These are phyloP conservation scores for Torrubiella hemipterigena DNA, from an alignment of 2,329 filamentous ascomycete species.

Conservation along the genomic window DNA sequence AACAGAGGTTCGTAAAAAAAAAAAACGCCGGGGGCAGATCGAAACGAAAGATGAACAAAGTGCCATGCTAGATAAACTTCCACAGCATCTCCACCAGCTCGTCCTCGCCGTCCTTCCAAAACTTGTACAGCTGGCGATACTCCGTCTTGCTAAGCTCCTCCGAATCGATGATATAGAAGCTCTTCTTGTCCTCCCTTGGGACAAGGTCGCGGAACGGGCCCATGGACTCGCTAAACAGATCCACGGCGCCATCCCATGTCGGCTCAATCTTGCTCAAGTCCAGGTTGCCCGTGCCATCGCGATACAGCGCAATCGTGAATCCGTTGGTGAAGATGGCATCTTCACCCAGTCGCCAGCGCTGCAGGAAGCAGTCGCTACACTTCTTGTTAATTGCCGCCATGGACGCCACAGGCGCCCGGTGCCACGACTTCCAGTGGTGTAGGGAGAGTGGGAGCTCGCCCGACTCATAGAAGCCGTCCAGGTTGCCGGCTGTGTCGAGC, in stretches of 20 bases:
- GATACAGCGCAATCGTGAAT: conserved; percentile 42
- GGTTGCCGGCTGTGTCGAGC: conserved; percentile 41
- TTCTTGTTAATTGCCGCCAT: conserved; percentile 35
- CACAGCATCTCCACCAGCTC: too few relatives aligned
- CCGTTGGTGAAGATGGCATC: conserved; percentile 45
- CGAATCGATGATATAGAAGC: conserved; percentile 3
- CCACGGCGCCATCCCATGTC: too few relatives aligned
- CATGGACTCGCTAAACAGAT: not conserved
- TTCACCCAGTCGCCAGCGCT: conserved; percentile 37
- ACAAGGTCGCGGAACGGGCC: not conserved
- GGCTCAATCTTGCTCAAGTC: conserved; percentile 17
- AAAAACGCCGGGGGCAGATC: too few relatives aligned
- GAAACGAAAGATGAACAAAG: too few relatives aligned
- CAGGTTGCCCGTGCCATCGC: conserved; percentile 22
- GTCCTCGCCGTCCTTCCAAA: too few relatives aligned
- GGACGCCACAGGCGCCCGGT: conserved; percentile 33
- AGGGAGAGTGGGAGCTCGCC: conserved; percentile 41
- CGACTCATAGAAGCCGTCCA: conserved; percentile 48
- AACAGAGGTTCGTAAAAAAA: too few relatives aligned
- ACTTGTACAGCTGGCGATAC: too few relatives aligned
- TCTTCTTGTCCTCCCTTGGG: conserved; percentile 4
- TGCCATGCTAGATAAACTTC: too few relatives aligned
- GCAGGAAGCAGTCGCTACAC: conserved; percentile 48
- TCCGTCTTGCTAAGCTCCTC: conserved; percentile 1
- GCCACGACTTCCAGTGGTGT: conserved; percentile 55